phyloP scores from a whole-genome alignment of 768 basidiomycete species.

The Trametes cinnabarina region DNA sequence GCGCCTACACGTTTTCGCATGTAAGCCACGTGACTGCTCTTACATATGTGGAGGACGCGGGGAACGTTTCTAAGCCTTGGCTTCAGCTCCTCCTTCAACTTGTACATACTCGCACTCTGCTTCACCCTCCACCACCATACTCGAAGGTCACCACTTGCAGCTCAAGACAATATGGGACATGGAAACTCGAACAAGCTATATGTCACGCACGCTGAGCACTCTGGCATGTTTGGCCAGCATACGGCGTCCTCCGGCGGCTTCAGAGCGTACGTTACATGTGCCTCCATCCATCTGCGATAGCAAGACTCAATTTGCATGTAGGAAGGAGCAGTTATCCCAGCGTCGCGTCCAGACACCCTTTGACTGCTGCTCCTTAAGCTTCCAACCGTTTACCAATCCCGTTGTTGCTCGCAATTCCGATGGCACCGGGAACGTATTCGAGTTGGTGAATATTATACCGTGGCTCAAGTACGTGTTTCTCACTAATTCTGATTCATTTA shows the following conservation, averaged over 20 bases:
- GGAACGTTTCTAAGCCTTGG: background rate
- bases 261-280: constrained; percentile 49
- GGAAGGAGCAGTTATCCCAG: constrained; percentile 67
- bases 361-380: constrained; percentile 89
- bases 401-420: constrained; percentile 84
- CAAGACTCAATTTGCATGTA: constrained; percentile 25
- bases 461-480: constrained; percentile 76
- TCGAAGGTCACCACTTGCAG: background rate
- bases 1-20: background rate
- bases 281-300: background rate
- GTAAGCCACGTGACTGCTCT: background rate
- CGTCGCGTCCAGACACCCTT: constrained; percentile 70
- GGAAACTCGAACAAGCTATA: constrained; percentile 86
- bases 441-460: constrained; percentile 88
- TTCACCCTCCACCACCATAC: background rate
- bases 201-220: constrained; percentile 86
- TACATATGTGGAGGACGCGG: background rate
- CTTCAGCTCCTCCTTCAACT: background rate
- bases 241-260: constrained; percentile 70
- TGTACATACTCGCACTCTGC: background rate
- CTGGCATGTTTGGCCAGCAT: constrained; percentile 77
- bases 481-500: background rate
- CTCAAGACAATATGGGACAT: constrained; percentile 63
- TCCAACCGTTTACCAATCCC: constrained; percentile 86
- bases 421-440: constrained; percentile 80